A percentile compares a stretch with the other conserved stretches of the same genome.
These are phyloP conservation scores for Adansonia gregorii DNA, from an alignment of 441 rosid genomes.

Conservation along the genomic window DNA sequence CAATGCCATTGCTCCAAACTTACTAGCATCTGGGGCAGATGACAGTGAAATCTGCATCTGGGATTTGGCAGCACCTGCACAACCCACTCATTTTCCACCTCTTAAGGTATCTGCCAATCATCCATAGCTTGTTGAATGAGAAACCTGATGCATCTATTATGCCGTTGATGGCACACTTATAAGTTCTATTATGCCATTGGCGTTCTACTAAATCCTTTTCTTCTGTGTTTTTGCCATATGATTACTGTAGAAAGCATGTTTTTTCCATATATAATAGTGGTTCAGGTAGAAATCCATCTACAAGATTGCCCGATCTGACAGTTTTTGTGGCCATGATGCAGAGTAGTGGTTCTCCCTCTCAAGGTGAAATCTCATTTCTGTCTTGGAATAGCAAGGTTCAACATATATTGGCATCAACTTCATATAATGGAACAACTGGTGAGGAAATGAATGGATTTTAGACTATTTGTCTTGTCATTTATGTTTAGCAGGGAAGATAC, in stretches of 20 bases:
- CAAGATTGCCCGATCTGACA: conserved; percentile 4
- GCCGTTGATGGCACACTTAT: not conserved
- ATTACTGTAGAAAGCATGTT: not conserved
- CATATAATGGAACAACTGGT: conserved; percentile 94
- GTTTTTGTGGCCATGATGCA: conserved; percentile 43
- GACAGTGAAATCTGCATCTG: conserved; percentile 97
- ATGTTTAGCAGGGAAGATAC: conserved; percentile 20
- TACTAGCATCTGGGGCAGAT: conserved; percentile 98
- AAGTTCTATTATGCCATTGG: not conserved
- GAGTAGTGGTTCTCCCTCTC: conserved; percentile 92
- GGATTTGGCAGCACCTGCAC: conserved; percentile 84
- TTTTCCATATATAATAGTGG: not conserved
- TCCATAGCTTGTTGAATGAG: conserved; percentile 19
- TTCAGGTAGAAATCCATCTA: not conserved
- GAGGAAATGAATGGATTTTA: conserved; percentile 37
- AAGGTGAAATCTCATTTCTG: conserved; percentile 94
- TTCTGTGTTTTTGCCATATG: not conserved
- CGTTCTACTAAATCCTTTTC: not conserved
- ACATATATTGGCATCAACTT: conserved; percentile 93
- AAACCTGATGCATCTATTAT: not conserved
- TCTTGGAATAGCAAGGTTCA: conserved; percentile 98
- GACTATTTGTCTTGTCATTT: conserved; percentile 17
- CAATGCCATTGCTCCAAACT: conserved; percentile 68
- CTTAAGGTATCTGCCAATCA: conserved; percentile 56
- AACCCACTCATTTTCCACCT: conserved; percentile 85